Evolutionary conservation across 1,139 yeast species (phyloP).

Genomic region (Candida sojae): DNA sequence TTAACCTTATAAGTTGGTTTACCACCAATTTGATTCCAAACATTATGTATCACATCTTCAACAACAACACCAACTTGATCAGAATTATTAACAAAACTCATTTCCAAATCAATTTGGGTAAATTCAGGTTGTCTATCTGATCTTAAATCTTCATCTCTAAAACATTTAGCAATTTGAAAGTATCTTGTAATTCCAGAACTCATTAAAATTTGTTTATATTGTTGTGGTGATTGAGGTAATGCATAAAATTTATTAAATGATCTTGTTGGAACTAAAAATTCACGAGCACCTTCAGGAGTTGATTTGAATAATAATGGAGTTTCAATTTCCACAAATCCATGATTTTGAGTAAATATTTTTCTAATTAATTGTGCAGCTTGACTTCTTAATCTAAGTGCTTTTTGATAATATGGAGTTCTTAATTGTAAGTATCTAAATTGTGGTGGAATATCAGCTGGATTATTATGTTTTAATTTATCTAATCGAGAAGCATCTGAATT

Average conservation of each 20-base stretch:
- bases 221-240: conserved; percentile 96
- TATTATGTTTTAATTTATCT: conserved; percentile 53
- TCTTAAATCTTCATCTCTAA: conserved; percentile 92
- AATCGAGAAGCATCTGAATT: conserved; percentile 71
- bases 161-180: conserved; percentile 90
- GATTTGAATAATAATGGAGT: conserved; percentile 92
- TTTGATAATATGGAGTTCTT: conserved; percentile 62
- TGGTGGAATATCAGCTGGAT: conserved; percentile 64
- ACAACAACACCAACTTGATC: conserved; percentile 69
- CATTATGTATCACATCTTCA: conserved; percentile 52
- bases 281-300: conserved; percentile 98
- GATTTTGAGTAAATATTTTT: conserved; percentile 39
- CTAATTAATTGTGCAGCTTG: conserved; percentile 59
- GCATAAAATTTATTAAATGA: conserved; percentile 70
- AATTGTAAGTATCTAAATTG: conserved; percentile 81
- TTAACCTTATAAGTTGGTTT: conserved; percentile 39
- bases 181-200: conserved; percentile 88
- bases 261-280: conserved; percentile 91
- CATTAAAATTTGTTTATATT: conserved; percentile 90
- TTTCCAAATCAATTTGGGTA: conserved; percentile 92
- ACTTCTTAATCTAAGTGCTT: conserved; percentile 62
- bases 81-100: conserved; percentile 73
- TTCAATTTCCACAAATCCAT: conserved; percentile 77
- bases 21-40: conserved; percentile 56
- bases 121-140: conserved; percentile 97